Conservation (phyloP, 345 rosid genomes). For the Garcia nutans region DNA sequence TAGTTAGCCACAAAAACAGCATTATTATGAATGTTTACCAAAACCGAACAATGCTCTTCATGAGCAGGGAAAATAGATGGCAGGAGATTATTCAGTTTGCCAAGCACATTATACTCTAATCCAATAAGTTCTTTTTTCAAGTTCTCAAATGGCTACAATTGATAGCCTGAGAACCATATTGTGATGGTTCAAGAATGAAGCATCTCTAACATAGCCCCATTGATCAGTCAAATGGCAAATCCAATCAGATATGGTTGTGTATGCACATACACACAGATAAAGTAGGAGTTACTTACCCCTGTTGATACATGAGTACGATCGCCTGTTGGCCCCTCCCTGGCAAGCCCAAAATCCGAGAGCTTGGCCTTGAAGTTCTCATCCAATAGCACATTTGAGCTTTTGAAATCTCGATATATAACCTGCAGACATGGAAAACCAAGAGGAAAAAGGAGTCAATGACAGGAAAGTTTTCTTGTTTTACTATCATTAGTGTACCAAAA, state of each 20-base stretch:
- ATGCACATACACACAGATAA: background rate
- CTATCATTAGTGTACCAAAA: background rate
- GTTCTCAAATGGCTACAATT: background rate
- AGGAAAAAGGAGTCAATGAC: slow-evolving; percentile 10
- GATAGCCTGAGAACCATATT: background rate
- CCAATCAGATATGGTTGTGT: background rate
- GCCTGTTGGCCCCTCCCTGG: slow-evolving; percentile 90
- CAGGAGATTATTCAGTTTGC: too few relatives aligned
- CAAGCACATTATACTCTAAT: too few relatives aligned
- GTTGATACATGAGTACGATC: slow-evolving; percentile 83
- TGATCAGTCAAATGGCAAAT: background rate
- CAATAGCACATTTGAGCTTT: slow-evolving; percentile 82
- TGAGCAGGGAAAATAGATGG: background rate
- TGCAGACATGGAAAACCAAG: slow-evolving; percentile 19
- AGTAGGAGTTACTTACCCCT: slow-evolving; percentile 43
- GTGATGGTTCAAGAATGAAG: background rate
- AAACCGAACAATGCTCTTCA: background rate
- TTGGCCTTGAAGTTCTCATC: slow-evolving; percentile 60
- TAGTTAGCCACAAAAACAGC: background rate
- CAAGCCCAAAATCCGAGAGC: slow-evolving; percentile 94
- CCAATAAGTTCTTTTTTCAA: too few relatives aligned
- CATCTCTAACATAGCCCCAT: background rate
- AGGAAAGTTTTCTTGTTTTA: background rate
- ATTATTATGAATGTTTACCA: background rate
- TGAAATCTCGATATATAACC: slow-evolving; percentile 95